phyloP scores from a whole-genome alignment of 2,329 filamentous ascomycete species.

The Xylogone sp. region DNA sequence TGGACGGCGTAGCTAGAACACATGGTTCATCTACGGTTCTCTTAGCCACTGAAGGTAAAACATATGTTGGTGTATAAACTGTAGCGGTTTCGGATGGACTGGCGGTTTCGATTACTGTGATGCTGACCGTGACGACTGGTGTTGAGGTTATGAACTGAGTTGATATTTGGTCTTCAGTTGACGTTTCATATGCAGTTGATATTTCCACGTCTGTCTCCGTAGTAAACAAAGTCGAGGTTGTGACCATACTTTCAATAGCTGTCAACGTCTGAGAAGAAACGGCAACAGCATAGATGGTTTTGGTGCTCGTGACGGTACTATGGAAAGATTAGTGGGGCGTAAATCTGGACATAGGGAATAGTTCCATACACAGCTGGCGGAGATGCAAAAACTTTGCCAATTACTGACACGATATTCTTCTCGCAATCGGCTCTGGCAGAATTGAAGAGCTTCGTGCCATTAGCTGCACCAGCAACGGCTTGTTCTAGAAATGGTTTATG shows the following conservation, averaged over 20 bases:
- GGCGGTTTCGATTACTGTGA: background rate
- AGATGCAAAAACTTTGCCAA: background rate
- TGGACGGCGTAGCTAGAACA: background rate
- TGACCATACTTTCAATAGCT: background rate
- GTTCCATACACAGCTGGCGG: background rate
- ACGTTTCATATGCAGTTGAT: background rate
- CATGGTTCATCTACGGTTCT: background rate
- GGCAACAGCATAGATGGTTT: background rate
- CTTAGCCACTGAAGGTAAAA: background rate
- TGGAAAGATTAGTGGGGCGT: background rate
- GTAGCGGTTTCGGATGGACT: background rate
- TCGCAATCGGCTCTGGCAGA: background rate
- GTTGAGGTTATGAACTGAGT: background rate
- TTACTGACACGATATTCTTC: background rate
- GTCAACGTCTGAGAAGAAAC: background rate
- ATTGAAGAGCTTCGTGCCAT: background rate
- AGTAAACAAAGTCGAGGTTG: background rate
- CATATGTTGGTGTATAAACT: background rate
- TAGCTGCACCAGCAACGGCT: background rate
- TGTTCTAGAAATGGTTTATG: background rate
- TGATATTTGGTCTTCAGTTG: background rate
- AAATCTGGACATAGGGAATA: background rate
- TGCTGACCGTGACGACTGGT: background rate
- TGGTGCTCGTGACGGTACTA: background rate
- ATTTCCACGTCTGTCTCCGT: background rate